These are phyloP conservation scores for Cinchona pubescens DNA, from an alignment of 257 asterid species.

Conservation along the genomic window DNA sequence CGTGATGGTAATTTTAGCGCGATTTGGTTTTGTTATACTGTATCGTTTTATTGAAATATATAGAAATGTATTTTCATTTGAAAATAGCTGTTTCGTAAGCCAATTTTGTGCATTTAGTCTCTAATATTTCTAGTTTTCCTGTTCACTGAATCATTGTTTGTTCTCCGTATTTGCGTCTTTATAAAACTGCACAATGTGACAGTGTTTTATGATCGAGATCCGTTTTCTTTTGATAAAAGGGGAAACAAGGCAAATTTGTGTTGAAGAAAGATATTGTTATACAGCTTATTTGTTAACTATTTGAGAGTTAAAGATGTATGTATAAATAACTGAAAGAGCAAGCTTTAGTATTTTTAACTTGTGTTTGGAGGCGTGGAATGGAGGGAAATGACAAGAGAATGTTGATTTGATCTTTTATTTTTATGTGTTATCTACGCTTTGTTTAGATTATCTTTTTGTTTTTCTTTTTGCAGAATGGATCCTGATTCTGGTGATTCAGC, in stretches of 20 bases:
- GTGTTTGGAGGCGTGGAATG: background rate
- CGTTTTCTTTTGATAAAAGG: too few species aligned
- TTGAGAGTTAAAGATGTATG: background rate
- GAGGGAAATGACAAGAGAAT: background rate
- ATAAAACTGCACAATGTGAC: background rate
- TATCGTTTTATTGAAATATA: background rate
- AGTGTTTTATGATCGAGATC: background rate
- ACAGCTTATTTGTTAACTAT: background rate
- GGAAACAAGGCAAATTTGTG: background rate
- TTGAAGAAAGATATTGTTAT: background rate
- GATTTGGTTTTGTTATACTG: background rate
- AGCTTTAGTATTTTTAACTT: background rate
- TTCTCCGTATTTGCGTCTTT: background rate
- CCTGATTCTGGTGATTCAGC: constrained; percentile 47
- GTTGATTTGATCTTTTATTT: background rate
- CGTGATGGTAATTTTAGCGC: background rate
- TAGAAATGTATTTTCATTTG: too few species aligned
- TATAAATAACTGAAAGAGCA: background rate
- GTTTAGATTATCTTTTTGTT: background rate
- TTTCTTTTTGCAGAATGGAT: constrained; percentile 51
- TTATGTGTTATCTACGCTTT: constrained; percentile 17
- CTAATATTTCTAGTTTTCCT: background rate
- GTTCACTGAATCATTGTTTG: background rate
- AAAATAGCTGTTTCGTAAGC: background rate
- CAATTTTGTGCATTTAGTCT: background rate